Evolutionary conservation across 257 asterid genomes (phyloP), one percentile per base, ranked within the genome.

Genomic region (Thymus mandschuricus): DNA sequence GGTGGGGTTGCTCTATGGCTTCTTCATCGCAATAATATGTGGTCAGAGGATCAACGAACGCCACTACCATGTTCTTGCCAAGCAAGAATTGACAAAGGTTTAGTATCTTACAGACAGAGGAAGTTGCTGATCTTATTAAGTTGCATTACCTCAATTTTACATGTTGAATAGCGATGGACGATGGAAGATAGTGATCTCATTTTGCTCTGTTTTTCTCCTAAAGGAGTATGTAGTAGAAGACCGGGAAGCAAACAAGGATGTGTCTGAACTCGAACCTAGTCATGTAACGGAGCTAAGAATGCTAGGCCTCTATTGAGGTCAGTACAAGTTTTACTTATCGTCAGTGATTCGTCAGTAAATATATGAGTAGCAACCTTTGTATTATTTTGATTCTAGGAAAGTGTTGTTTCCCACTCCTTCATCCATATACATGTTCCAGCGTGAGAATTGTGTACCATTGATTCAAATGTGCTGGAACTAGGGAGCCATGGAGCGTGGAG

Each of bases 1-100:
- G 90, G 99, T 94, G 79, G 97, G 99, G 29, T 84, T 94, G 89
- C 97, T 94, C 29, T 94, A 94, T 81, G 98, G 98, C 66, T 91
- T 91, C 95, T 91, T 94, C 87, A 89, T 94, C 64, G 99, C 99
- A 68, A 94, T 91, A 63, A 94, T 89, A 75, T 94, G 99, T 70
- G 99, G 97, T 72, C 95, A 94, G 83, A 88, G 85, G 86, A 94
- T 94, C 77, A 94, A 81, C 75, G 99, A 94, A 76, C 99, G 99
- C 64, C 99, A 94, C 82, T 89, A 91, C 90, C 97, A 94, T 63
- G 90, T 91, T 70, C 98, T 94, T 83, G 99, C 97, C 76, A 94
- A 94, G 84, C 94, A 92, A 78, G 99, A 91, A 81, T 83, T 91
- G 69, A 94, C 98, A 28, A 94, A 91, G 97, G 98, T 89, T 64